Percentiles rank a stretch among this genome's conserved stretches.
phyloP scores from a whole-genome alignment of 768 basidiomycete genomes.

The Amanita subjunquillea region DNA sequence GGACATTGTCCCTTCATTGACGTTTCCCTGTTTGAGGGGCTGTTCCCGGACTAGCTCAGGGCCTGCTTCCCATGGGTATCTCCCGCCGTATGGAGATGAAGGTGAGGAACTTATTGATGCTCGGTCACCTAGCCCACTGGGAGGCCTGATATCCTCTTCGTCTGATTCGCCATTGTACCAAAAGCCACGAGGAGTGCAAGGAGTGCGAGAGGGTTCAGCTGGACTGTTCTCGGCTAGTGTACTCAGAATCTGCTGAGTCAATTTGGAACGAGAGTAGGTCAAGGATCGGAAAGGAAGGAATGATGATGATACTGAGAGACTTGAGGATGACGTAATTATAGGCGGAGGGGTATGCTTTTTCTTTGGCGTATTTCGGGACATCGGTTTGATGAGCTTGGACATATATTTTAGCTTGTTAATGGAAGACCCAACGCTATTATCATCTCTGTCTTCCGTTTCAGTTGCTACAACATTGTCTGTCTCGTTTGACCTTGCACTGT shows the following conservation, averaged over 20 bases:
- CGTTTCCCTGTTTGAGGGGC: not conserved
- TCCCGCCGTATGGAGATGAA: constrained; percentile 21
- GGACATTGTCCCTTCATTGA: not conserved
- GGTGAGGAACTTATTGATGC: constrained; percentile 26
- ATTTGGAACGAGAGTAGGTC: not conserved
- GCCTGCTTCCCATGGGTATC: constrained; percentile 1
- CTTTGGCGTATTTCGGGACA: not conserved
- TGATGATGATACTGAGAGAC: not conserved
- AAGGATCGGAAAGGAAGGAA: constrained; percentile 1
- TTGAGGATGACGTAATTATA: not conserved
- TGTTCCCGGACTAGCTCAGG: not conserved
- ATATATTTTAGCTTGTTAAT: not conserved
- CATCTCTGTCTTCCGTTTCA: not conserved
- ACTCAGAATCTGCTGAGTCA: not conserved
- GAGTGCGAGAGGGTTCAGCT: not conserved
- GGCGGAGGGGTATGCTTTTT: not conserved
- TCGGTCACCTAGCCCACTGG: constrained; percentile 33
- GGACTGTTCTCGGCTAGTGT: not conserved
- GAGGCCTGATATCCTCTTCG: constrained; percentile 31
- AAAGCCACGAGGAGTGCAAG: not conserved
- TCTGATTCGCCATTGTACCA: constrained; percentile 7
- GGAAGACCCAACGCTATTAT: not conserved
- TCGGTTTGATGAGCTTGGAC: not conserved
- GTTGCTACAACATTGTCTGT: not conserved
- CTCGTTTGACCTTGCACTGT: not conserved